These are phyloP conservation scores for Termitomyces sp. DNA, from an alignment of 768 basidiomycete genomes.

Conservation along the genomic window DNA sequence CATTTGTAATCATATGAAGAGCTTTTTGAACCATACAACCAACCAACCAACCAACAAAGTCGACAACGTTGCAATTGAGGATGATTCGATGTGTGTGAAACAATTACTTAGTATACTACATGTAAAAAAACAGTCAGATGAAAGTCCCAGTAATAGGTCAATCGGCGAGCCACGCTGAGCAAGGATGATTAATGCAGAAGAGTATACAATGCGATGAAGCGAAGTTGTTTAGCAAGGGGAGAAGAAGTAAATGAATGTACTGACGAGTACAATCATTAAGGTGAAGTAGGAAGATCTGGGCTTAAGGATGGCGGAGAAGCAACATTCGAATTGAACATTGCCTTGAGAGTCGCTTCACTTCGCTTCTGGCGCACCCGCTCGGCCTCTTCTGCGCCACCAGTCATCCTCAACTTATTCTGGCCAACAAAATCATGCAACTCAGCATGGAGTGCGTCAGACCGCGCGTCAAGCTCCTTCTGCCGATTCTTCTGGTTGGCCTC, in stretches of 20 bases:
- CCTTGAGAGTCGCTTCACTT: constrained; percentile 81
- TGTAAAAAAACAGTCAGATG: background rate
- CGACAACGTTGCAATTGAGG: background rate
- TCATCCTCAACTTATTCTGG: constrained; percentile 89
- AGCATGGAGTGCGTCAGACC: constrained; percentile 77
- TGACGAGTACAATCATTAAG: background rate
- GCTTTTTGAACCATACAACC: no score
- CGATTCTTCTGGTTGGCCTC: constrained; percentile 80
- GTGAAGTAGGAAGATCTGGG: constrained; percentile 11
- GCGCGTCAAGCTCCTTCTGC: constrained; percentile 65
- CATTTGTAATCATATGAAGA: background rate
- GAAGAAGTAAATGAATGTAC: background rate
- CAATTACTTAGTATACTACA: background rate
- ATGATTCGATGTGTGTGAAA: background rate
- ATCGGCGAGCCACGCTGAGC: background rate
- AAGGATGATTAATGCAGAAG: background rate
- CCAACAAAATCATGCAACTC: constrained; percentile 86
- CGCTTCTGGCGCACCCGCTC: constrained; percentile 84
- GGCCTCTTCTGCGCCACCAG: constrained; percentile 87
- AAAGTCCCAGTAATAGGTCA: background rate
- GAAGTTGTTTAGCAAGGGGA: background rate
- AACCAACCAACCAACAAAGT: no score
- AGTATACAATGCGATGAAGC: background rate
- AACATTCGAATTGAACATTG: constrained; percentile 59
- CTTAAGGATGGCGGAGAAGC: constrained; percentile 7